Evolutionary conservation across 1,284 basidiomycete genomes (phyloP).

Genomic region (Ustilago crameri): DNA sequence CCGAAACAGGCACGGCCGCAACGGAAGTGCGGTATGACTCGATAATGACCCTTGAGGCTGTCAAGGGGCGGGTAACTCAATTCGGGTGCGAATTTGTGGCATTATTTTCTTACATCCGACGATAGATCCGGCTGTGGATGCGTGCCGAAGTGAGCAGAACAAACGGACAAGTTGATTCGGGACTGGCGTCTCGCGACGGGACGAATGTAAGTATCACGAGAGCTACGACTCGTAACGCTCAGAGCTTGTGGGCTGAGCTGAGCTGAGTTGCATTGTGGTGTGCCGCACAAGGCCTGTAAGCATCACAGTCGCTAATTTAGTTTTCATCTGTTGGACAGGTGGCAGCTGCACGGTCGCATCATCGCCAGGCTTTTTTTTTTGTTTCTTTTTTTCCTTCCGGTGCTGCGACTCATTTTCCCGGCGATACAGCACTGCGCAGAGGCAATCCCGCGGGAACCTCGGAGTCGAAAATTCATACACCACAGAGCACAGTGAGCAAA

Average conservation of each 20-base stretch:
- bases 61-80: too few species aligned
- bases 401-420: constrained; percentile 3
- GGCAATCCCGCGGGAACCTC: too few species aligned
- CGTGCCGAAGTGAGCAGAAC: not conserved
- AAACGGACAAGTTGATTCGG: not conserved
- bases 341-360: not conserved
- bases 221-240: not conserved
- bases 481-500: too few species aligned
- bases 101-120: not conserved
- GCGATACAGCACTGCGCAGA: too few species aligned
- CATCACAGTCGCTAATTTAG: too few species aligned
- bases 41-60: not conserved
- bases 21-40: too few species aligned
- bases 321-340: constrained; percentile 13
- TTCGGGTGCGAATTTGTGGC: too few species aligned
- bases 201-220: not conserved
- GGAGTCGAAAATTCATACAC: too few species aligned
- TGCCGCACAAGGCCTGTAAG: too few species aligned
- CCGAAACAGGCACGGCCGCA: too few species aligned
- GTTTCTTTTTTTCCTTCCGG: not conserved
- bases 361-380: not conserved
- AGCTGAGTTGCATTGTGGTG: too few species aligned
- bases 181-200: not conserved
- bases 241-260: too few species aligned
- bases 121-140: not conserved